Evolutionary conservation across 345 rosid genomes (phyloP), one percentile per base, ranked within the genome.

Genomic region (Gossypium stocksii): DNA sequence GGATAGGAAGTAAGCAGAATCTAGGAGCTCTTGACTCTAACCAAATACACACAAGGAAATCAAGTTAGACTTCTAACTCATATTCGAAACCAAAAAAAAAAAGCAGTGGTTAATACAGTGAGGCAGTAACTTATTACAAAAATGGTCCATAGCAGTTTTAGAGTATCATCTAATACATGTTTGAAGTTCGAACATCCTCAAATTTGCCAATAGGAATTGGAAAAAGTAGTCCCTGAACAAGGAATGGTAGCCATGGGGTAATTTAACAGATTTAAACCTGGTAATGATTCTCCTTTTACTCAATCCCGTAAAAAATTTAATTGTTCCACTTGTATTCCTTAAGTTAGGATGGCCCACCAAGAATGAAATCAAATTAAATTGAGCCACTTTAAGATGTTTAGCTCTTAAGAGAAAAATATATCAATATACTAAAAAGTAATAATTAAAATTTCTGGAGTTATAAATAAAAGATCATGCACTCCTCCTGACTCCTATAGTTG

Each of bases 1-100:
- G 84, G 65, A 77, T 68, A 45, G 54, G 43, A 72, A 41, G 57
- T 45, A 29, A 65, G 52, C 58, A 64, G 29, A 14, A 59, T 49
- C 23, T 0, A 23, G 25, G 45, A 57, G 52, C 20, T 46, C 56
- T 7, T 9, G 10, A 44, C 23, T 44, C 75, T 15, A 72, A 43
- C 23, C 27, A 22, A 59, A 70, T 34, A 60, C 73, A 29, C 29
- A n/a, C 6, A 49, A 67, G n/a, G 16, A 23, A 49, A 68, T 68
- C 41, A 68, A 49, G 44, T 49, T 68, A 68, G 41, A 68, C 25
- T 49, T 49, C 22, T 16, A 25, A 27, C 57, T 68, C 20, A 49
- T 16, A 68, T 9, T 48, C 19, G 58, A 68, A 68, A 49, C 8
- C 15, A 20, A 49, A 43, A 46, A 48, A 49, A 46, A 22, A 34